phyloP scores from a whole-genome alignment of 73 alveolate genomes.

The Paramecium sonneborni region DNA sequence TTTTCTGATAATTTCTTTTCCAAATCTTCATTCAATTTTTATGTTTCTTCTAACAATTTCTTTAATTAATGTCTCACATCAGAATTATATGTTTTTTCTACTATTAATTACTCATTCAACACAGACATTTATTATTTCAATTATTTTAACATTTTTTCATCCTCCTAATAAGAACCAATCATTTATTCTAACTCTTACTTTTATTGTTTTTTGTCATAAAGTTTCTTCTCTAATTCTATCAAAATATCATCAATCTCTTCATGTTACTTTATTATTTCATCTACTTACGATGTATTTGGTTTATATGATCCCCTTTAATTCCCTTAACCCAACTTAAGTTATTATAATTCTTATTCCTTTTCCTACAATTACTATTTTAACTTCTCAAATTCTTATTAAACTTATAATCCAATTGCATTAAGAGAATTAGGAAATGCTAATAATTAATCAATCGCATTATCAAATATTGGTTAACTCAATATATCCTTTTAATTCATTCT shows the following conservation, averaged over 20 bases:
- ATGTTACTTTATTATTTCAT: neutral
- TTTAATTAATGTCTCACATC: neutral
- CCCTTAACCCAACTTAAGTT: neutral
- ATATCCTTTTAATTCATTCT: neutral
- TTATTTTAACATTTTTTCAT: neutral
- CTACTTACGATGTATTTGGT: neutral
- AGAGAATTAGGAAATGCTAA: neutral
- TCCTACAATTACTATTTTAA: neutral
- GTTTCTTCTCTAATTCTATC: neutral
- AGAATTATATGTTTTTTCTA: neutral
- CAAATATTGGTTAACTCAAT: neutral
- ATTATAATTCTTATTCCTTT: neutral
- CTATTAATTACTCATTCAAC: neutral
- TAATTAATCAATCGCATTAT: neutral
- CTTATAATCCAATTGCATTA: neutral
- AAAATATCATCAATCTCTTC: neutral
- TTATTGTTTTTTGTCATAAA: neutral
- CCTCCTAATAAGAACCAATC: neutral
- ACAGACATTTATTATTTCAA: neutral
- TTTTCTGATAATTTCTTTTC: neutral
- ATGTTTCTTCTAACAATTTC: neutral
- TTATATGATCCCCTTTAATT: neutral
- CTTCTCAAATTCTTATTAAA: neutral
- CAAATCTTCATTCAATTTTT: neutral
- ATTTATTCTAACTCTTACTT: neutral